Evolutionary conservation across 2,329 filamentous ascomycete species (phyloP).

Genomic region (Hypomyces rosellus): DNA sequence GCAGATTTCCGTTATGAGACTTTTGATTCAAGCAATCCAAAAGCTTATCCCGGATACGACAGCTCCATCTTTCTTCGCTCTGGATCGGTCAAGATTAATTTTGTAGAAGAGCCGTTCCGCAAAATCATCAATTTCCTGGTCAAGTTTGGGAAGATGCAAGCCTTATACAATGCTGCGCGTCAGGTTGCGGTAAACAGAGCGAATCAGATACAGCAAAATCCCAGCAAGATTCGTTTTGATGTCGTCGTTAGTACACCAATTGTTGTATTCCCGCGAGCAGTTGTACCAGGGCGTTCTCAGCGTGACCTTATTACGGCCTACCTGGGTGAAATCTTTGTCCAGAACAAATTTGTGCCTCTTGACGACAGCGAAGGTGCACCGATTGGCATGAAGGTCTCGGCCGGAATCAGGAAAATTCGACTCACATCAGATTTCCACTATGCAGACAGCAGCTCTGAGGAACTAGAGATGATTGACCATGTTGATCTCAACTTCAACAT

Average conservation of each 20-base stretch:
- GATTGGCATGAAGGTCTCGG: constrained; percentile 81
- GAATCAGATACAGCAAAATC: constrained; percentile 84
- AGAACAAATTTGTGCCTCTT: constrained; percentile 83
- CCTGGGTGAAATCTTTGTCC: constrained; percentile 92
- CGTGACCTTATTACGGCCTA: constrained; percentile 87
- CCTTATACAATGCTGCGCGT: constrained; percentile 93
- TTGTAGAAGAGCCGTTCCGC: constrained; percentile 92
- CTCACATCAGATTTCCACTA: constrained; percentile 89
- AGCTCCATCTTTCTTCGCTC: constrained; percentile 85
- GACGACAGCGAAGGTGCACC: constrained; percentile 68
- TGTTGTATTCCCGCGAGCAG: constrained; percentile 80
- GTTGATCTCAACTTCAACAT: constrained; percentile 92
- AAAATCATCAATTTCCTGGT: constrained; percentile 98
- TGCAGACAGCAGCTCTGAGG: constrained; percentile 62
- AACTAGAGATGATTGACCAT: constrained; percentile 93
- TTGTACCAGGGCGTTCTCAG: constrained; percentile 61
- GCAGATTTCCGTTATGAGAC: constrained; percentile 98
- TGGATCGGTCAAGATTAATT: constrained; percentile 94
- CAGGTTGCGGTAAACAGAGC: constrained; percentile 92
- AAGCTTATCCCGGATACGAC: constrained; percentile 87
- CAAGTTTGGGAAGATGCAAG: constrained; percentile 99
- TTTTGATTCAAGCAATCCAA: constrained; percentile 64
- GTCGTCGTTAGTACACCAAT: constrained; percentile 92
- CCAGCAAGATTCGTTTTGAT: constrained; percentile 88
- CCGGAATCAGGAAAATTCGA: constrained; percentile 86